These are phyloP conservation scores for Sordariomycetes sp. DNA, from an alignment of 2,329 filamentous ascomycete species.

Conservation along the genomic window DNA sequence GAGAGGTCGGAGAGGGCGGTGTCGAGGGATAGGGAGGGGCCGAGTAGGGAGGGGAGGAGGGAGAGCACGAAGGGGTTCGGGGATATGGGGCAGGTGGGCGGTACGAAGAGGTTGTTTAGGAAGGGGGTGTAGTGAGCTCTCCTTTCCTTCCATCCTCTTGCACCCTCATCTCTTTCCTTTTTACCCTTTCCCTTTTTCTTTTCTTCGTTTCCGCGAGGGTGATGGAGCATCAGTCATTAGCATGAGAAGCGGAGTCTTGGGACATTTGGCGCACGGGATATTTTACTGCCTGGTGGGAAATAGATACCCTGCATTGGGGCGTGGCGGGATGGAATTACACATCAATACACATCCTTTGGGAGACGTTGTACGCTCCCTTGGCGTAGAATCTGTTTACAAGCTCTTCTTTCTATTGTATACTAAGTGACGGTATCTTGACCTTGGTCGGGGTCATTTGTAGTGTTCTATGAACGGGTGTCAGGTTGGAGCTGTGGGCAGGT, in stretches of 20 bases:
- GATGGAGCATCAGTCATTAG: not conserved
- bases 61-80: slow-evolving; percentile 31
- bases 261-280: not conserved
- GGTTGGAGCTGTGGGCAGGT: too few relatives aligned
- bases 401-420: not conserved
- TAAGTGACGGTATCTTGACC: not conserved
- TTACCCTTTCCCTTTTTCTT: not conserved
- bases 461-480: not conserved
- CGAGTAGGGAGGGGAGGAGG: not conserved
- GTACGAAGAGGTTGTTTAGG: slow-evolving; percentile 59
- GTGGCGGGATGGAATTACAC: not conserved
- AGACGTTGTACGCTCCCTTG: not conserved
- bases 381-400: not conserved
- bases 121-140: slow-evolving; percentile 15
- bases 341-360: too few relatives aligned
- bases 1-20: not conserved
- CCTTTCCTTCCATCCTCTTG: too few relatives aligned
- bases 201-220: not conserved
- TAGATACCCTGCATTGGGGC: not conserved
- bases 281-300: not conserved
- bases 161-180: too few relatives aligned
- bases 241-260: not conserved
- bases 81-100: slow-evolving; percentile 58
- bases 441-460: not conserved
- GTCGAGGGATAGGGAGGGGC: not conserved